Evolutionary conservation across 2,329 filamentous ascomycete genomes (phyloP).

Genomic region (Tetracladium maxilliforme): DNA sequence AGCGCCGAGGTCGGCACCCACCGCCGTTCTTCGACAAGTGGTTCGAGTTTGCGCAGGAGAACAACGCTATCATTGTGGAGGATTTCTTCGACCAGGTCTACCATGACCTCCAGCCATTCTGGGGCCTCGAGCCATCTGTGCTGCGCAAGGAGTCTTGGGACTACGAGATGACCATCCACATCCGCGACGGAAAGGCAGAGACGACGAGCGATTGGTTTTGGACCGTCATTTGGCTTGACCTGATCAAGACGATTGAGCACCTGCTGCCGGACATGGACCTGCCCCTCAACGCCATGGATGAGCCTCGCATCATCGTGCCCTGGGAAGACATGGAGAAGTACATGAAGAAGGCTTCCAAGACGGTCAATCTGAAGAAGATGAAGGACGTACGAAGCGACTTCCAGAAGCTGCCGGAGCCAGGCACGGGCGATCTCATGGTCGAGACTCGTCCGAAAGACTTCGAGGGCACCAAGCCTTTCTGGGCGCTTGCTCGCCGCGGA

Average conservation of each 20-base stretch:
- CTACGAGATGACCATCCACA: conserved; percentile 46
- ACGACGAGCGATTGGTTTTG: conserved; percentile 40
- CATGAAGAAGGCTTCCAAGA: conserved; percentile 35
- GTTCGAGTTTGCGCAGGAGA: conserved; percentile 26
- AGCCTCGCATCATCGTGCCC: conserved; percentile 46
- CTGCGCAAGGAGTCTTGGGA: conserved; percentile 36
- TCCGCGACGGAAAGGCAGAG: conserved; percentile 35
- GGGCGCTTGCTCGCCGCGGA: conserved; percentile 40
- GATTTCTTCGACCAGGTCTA: conserved; percentile 38
- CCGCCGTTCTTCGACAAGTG: conserved; percentile 32
- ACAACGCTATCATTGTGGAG: conserved; percentile 27
- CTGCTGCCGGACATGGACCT: conserved; percentile 53
- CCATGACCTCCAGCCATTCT: conserved; percentile 37
- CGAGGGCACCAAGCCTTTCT: conserved; percentile 36
- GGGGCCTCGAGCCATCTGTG: conserved; percentile 30
- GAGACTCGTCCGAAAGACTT: conserved; percentile 26
- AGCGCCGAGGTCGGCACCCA: conserved; percentile 29
- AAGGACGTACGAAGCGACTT: conserved; percentile 29
- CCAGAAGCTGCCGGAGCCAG: conserved; percentile 22
- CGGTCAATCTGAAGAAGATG: conserved; percentile 24
- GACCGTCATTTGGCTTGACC: conserved; percentile 38
- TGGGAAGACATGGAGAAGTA: conserved; percentile 44
- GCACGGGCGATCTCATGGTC: conserved; percentile 17
- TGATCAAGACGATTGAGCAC: conserved; percentile 36
- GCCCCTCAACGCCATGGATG: conserved; percentile 52